Base-by-base conservation (phyloP, 352 stramenopile species). In the Pythium rishiriense region DNA sequence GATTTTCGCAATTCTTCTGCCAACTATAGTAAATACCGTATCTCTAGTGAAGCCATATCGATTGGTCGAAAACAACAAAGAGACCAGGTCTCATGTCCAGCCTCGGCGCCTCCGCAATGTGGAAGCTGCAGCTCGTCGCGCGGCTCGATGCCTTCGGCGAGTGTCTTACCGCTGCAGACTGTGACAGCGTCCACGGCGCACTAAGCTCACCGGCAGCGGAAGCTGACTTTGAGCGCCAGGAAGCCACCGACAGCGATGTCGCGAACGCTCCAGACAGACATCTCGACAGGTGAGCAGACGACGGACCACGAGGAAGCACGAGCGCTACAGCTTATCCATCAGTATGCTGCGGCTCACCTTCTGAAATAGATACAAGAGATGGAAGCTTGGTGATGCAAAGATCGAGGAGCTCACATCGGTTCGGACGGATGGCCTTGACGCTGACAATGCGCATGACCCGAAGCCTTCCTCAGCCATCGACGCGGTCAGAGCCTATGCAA, bases 301-400 rank as follows among this genome's bases (percentile, higher is more conserved):
- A 52, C 6, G 22, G 3, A 8, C 21, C 24, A n/a, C n/a, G n/a
- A n/a, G 22, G 15, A 7, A 49, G 15, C 43, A n/a, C 43, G 31
- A 43, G 37, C 7, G 37, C 37, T 43, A 43, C 2, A 43, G 1
- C 37, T 43, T 5, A 43, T 21, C 15, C n/a, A 12, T 17, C n/a
- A n/a, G 14, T 10, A 14, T 17, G 39, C n/a, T 6, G 12, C 5
- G 50, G 39, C 21, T 5, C 14, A 14, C n/a, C 45, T 33, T 5
- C 14, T 45, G 35, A 25, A n/a, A 4, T 35, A 89, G 80, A 53
- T 90, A 80, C 68, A 86, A 76, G 66, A 72, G 79, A 56, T 90
- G 81, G 81, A 90, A 87, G 67, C 77, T 90, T 5, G 64, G 72
- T 25, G 73, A 70, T 46, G 70, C 64, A 21, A 75, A 88, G 51